A percentile compares a stretch with the other conserved stretches of the same genome.
These are phyloP conservation scores for Stagonosporopsis vannaccii DNA, from an alignment of 2,329 filamentous ascomycete species.

Conservation along the genomic window DNA sequence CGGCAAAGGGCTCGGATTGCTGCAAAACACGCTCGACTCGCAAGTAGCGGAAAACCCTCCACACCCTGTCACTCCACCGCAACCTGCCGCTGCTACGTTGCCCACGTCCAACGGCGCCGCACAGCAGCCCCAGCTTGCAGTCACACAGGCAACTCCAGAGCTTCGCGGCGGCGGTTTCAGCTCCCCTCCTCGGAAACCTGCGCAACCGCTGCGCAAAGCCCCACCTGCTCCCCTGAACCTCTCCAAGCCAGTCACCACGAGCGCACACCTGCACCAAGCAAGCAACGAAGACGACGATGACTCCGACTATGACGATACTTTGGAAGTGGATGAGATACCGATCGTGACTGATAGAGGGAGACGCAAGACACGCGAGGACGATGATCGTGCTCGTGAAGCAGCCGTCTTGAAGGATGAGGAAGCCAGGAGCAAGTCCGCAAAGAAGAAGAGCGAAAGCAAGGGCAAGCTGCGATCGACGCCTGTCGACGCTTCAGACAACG, in stretches of 20 bases:
- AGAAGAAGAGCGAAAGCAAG: slow-evolving; percentile 66
- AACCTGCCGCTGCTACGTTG: not conserved
- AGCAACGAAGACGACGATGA: slow-evolving; percentile 69
- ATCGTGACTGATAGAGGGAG: slow-evolving; percentile 71
- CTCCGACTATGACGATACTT: slow-evolving; percentile 82
- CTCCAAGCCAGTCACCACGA: slow-evolving; percentile 54
- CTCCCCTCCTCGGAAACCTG: slow-evolving; percentile 40
- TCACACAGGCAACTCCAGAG: slow-evolving; percentile 50
- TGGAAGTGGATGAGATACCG: slow-evolving; percentile 72
- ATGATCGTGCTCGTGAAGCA: slow-evolving; percentile 78
- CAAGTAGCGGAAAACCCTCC: slow-evolving; percentile 21
- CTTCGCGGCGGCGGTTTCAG: slow-evolving; percentile 49
- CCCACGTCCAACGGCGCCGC: slow-evolving; percentile 22
- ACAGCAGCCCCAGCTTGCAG: slow-evolving; percentile 45
- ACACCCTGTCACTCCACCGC: slow-evolving; percentile 22
- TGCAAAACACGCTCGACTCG: slow-evolving; percentile 22
- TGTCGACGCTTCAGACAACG: slow-evolving; percentile 23
- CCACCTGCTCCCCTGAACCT: slow-evolving; percentile 87
- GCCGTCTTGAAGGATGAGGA: slow-evolving; percentile 72
- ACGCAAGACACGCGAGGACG: slow-evolving; percentile 84
- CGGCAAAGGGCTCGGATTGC: slow-evolving; percentile 33
- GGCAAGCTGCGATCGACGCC: slow-evolving; percentile 49
- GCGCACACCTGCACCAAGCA: slow-evolving; percentile 54
- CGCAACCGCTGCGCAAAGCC: slow-evolving; percentile 71
- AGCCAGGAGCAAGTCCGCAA: slow-evolving; percentile 75